Evolutionary conservation across 208 protist genomes (phyloP), one percentile per base, ranked within the genome.

Genomic region (Wallacemonas sp.): DNA sequence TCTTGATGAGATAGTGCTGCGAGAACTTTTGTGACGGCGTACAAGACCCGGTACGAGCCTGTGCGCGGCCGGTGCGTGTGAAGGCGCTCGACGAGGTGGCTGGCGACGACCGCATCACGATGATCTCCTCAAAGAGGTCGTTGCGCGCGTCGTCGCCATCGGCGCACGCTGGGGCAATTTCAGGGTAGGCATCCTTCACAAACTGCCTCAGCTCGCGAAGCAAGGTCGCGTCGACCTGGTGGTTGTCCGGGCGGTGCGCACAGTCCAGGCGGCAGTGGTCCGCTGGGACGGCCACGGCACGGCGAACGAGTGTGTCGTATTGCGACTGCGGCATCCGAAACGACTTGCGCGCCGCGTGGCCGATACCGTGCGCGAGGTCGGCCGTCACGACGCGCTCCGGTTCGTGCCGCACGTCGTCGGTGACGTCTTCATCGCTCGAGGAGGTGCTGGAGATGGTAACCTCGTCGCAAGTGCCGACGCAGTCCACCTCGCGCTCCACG

Each of bases 1-100:
- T 75, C 54, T 91, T 89, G 8, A 96, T 61, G 26, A 94, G 49
- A 68, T 93, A 93, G 57, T 96, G 90, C 59, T 93, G 87, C 8
- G 87, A 93, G 55, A 92, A 96, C 73, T 96, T 96, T 23, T 11
- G n/a, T 26, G 49, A n/a, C 26, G 49, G 28, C n/a, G 25, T 14
- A 48, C n/a, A n/a, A n/a, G n/a, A n/a, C n/a, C n/a, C n/a, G n/a
- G n/a, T n/a, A n/a, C n/a, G n/a, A n/a, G n/a, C n/a, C n/a, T n/a
- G n/a, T n/a, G n/a, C n/a, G n/a, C n/a, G n/a, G n/a, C n/a, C n/a
- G n/a, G n/a, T n/a, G n/a, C n/a, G n/a, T n/a, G n/a, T n/a, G n/a
- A n/a, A n/a, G n/a, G n/a, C n/a, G n/a, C n/a, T n/a, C n/a, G 41
- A 2, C 26, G 29, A 20, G 7, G 1, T 18, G 12, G 75, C 68